Conservation (phyloP, 306 rosid species). For the Elaeagnus macrophylla region DNA sequence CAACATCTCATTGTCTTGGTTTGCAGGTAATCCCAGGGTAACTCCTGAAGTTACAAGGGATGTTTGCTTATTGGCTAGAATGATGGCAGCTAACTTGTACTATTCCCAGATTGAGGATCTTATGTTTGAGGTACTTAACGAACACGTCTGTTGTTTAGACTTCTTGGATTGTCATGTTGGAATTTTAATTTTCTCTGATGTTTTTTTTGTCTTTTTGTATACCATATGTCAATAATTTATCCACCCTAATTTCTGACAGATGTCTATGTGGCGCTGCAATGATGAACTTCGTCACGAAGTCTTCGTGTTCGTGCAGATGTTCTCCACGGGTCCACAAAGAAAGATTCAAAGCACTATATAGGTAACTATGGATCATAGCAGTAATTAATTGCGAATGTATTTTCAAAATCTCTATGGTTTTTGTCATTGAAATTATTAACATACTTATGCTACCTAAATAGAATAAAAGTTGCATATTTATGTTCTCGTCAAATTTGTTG, state of each 20-base stretch:
- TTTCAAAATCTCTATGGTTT: neutral
- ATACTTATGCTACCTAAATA: too few relatives aligned
- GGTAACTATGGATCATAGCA: slow-evolving; percentile 33
- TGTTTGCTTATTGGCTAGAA: slow-evolving; percentile 92
- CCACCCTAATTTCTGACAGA: slow-evolving; percentile 33
- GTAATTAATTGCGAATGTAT: neutral
- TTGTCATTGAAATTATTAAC: neutral
- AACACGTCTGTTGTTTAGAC: slow-evolving; percentile 6
- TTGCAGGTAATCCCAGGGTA: slow-evolving; percentile 92
- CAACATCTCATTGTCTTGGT: slow-evolving; percentile 18
- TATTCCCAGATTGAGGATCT: slow-evolving; percentile 98
- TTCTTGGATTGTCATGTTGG: slow-evolving; percentile 7
- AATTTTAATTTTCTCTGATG: neutral
- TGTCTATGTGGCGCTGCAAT: slow-evolving; percentile 99
- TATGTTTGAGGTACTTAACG: slow-evolving; percentile 77
- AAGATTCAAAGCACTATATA: slow-evolving; percentile 93
- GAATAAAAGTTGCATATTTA: too few relatives aligned
- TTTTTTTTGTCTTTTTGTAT: slow-evolving; percentile 7
- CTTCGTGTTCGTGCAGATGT: slow-evolving; percentile 70
- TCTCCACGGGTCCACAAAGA: slow-evolving; percentile 56
- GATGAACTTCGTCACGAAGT: too few relatives aligned
- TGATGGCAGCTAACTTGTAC: slow-evolving; percentile 97
- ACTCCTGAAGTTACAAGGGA: slow-evolving; percentile 98
- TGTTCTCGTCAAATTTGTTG: too few relatives aligned
- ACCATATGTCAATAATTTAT: slow-evolving; percentile 7